Evolutionary conservation across 495 filamentous ascomycete genomes (phyloP).

Genomic region (Pyrenopolyporus hunteri): DNA sequence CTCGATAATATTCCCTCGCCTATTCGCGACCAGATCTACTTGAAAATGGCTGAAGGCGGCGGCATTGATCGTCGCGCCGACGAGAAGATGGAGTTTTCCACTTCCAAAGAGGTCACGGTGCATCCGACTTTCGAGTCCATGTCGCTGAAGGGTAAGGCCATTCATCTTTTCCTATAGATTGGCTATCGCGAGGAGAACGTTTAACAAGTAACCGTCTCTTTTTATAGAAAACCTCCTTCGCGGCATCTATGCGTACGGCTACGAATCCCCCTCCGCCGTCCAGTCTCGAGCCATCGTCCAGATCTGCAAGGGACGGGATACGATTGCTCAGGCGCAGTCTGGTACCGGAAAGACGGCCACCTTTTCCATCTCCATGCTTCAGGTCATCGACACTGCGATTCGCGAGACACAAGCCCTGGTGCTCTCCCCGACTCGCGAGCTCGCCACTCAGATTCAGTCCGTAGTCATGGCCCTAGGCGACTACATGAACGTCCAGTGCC

Average conservation of each 20-base stretch:
- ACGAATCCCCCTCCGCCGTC: slow-evolving; percentile 95
- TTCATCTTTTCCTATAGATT: not conserved
- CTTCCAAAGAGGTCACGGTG: slow-evolving; percentile 97
- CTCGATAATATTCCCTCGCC: not conserved
- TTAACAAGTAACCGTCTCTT: slow-evolving; percentile 8
- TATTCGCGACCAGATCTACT: slow-evolving; percentile 1
- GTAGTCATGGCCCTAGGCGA: slow-evolving; percentile 97
- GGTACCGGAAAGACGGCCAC: slow-evolving; percentile 99
- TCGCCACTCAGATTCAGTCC: slow-evolving; percentile 97
- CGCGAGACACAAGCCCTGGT: slow-evolving; percentile 93
- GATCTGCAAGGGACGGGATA: slow-evolving; percentile 97
- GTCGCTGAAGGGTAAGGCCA: slow-evolving; percentile 67
- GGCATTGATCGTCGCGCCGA: slow-evolving; percentile 90
- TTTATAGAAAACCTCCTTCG: slow-evolving; percentile 82
- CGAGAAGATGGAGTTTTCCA: slow-evolving; percentile 96
- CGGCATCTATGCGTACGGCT: slow-evolving; percentile 98
- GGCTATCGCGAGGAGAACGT: not conserved
- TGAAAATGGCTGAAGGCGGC: slow-evolving; percentile 79
- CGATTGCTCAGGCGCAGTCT: slow-evolving; percentile 98
- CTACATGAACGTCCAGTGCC: slow-evolving; percentile 99
- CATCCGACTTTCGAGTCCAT: slow-evolving; percentile 63
- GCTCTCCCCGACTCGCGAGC: slow-evolving; percentile 95
- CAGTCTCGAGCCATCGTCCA: slow-evolving; percentile 98
- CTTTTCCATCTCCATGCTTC: slow-evolving; percentile 96
- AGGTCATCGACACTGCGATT: slow-evolving; percentile 85